Conservation (phyloP, 106 monocot genomes). For the Chionographis japonica region DNA sequence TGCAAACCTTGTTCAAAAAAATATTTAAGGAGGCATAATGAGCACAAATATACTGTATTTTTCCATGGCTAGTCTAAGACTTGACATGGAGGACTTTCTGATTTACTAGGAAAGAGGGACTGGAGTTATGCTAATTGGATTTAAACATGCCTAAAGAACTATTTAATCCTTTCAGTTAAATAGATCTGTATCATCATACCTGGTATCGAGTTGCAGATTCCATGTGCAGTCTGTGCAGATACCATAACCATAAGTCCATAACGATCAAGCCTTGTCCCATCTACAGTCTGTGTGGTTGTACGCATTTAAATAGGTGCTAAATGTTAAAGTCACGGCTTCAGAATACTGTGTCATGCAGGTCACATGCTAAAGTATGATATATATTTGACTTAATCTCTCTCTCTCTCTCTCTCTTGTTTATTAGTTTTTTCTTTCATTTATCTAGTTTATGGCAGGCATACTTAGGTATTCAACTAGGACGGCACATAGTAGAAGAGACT, state of each 20-base stretch:
- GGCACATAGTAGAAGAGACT: slow-evolving; percentile 45
- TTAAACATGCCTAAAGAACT: not conserved
- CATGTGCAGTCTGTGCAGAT: too few relatives aligned
- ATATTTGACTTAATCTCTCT: not conserved
- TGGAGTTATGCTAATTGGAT: not conserved
- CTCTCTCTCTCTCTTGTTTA: not conserved
- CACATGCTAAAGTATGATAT: not conserved
- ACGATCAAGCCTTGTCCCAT: too few relatives aligned
- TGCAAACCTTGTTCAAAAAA: not conserved
- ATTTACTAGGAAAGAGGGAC: too few relatives aligned
- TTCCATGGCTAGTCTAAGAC: not conserved
- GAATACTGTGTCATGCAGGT: too few relatives aligned
- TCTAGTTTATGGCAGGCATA: slow-evolving; percentile 29
- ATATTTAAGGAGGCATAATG: not conserved
- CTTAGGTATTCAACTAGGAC: slow-evolving; percentile 38
- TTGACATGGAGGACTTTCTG: not conserved
- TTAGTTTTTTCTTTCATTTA: not conserved
- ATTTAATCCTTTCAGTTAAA: not conserved
- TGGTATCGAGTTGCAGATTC: too few relatives aligned
- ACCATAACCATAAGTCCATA: too few relatives aligned
- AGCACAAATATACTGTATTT: too few relatives aligned
- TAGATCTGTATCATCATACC: not conserved
- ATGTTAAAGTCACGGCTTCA: too few relatives aligned
- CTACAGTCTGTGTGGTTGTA: too few relatives aligned
- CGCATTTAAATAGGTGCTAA: too few relatives aligned